Evolutionary conservation across 768 basidiomycete genomes (phyloP), one percentile per base, ranked within the genome.

Genomic region (Saitozyma sp.): DNA sequence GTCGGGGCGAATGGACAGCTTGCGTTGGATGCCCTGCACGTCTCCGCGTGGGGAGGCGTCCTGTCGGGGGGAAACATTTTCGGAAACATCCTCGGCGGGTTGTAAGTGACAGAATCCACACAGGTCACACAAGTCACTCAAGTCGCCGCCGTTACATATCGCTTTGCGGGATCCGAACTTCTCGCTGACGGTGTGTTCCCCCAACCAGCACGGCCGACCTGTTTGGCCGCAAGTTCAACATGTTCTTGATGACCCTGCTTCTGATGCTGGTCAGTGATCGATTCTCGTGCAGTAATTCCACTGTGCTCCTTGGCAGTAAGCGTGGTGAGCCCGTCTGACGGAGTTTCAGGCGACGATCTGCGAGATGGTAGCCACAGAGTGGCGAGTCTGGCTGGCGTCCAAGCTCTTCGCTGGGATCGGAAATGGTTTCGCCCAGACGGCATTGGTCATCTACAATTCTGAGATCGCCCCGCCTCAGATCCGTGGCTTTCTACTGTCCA

Each of bases 31-130:
- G 61, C 66, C 2, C 46, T 56, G 51, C 58, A 68, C 40, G 61
- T 71, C 11, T 64, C 66, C 29, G 46, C 59, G 17, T 71, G 69
- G 69, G 51, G 56, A 6, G 69, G 66, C 13, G 29, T 67, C 40
- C 45, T 50, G n/a, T 59, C 50, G 39, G 56, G 48, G 9, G 49
- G 50, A 3, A 46, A 46, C 42, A 58, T 63, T 7, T 42, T n/a
- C 42, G 62, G 41, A 8, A 53, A 58, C 46, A 40, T 63, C 11
- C 19, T 43, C 20, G 62, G 56, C 37, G 62, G 62, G 11, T 63
- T 58, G 61, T 62, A 39, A 51, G 61, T 56, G 10, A 43, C 20
- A 57, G 19, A 49, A 57, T 2, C 56, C 53, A 49, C 53, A 67
- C 39, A 54, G 62, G 3, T 50, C 58, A 17, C 52, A 51, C 45